Base-by-base conservation (phyloP, 139 green algal genomes). In the Deuterostichococcus epilithicus region DNA sequence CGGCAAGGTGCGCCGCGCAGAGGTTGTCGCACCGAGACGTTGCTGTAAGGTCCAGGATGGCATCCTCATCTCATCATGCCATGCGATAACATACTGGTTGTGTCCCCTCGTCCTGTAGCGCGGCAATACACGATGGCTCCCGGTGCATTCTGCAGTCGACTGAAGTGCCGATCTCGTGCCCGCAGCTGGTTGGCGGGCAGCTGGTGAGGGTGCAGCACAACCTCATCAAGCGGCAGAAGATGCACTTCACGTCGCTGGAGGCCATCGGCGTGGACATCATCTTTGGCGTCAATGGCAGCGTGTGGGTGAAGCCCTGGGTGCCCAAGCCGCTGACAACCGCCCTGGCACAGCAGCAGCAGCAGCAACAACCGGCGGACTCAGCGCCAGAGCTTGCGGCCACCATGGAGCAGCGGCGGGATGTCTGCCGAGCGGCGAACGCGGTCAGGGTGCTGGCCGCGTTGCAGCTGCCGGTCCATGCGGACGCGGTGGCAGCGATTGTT, bases 171-270 rank as follows among this genome's bases (percentile, higher is more conserved):
- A 52, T 52, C 13, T 13, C 42, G 8, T 52, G 42, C 0, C 37
- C 71, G 65, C 85, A 91, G 85, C 84, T 97, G 25, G 74, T 59
- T 8, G 73, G 83, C 33, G 93, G 93, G 1, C 82, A 90, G 79
- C 78, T 94, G 37, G 79, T 97, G 25, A 60, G 52, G 20, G 87
- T 97, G 1, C 83, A 89, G 0, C 78, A 89, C 6, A 87, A 78
- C 20, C 85, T 97, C 10, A 85, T 97, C 22, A 92, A 90, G 71
- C 87, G 94, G 15, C 91, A 97, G 74, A 91, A 91, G 74, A 88
- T 92, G 70, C 93, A 97, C 76, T 96, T 97, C 75, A 78, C 85
- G 34, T 73, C 68, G 10, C 78, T 97, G 6, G 77, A 88, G 35
- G 79, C 22, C 20, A 28, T 74, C 84, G 84, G 87, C 3, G 84